Evolutionary conservation across 2,329 filamentous ascomycete species (phyloP), one percentile per base, ranked within the genome.

Genomic region (Cladosporium sp.): DNA sequence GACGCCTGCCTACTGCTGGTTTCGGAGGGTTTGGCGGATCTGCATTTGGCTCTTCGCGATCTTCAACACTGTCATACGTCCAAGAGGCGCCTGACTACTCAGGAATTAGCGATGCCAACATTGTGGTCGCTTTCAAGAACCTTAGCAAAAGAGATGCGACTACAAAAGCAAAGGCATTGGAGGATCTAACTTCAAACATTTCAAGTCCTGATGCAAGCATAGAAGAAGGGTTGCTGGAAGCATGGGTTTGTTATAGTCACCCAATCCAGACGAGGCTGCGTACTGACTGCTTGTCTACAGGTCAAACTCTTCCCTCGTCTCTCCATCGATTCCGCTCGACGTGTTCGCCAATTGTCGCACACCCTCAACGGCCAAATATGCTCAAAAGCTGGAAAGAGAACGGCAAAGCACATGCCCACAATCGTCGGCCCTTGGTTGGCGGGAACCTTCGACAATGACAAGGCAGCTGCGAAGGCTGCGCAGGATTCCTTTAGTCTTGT

Each of bases 81-180:
- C 78, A 87, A 47, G 90, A 95, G 62, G 88, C 89, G 8, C 88
- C 88, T 42, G 86, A 96, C 62, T 82, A 96, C 58, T 83, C 84
- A 29, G 74, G 73, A 38, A 83, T 99, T 53, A 86, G 84, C 39
- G 85, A 96, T 60, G 80, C 90, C 7, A 87, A 93, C 63, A 77
- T 92, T 32, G 83, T 92, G 32, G 90, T 97, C 12, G 83, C 85
- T n/a, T 89, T 96, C 73, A 95, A 96, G 70, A 96, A 95, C 60
- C 72, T 96, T 3, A 79, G 85, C 44, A 99, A 97, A 73, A 95
- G 93, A 70, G 92, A 96, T 72, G 86, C 85, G 62, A 95, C 84
- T 9, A 99, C 93, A 32, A 95, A 96, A 67, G 79, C 86, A 7
- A 96, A 92, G 68, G 92, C 89, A 0, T 74, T 99, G 22, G 91